phyloP scores from a whole-genome alignment of 2,329 filamentous ascomycete genomes.

The Colletotrichum trifolii region DNA sequence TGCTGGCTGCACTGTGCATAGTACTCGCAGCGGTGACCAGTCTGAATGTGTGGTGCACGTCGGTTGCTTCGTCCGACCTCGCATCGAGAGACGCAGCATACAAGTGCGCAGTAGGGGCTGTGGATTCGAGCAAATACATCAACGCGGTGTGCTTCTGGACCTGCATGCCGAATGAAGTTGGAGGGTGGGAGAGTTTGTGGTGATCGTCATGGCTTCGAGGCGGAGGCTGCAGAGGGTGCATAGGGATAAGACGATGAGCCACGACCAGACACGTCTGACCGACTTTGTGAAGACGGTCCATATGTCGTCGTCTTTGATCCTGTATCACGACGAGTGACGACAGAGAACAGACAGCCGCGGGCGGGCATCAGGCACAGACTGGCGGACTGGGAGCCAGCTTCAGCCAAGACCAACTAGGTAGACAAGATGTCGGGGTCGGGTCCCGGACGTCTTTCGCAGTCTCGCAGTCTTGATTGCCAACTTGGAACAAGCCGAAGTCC shows the following conservation, averaged over 20 bases:
- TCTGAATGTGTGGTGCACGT: background rate
- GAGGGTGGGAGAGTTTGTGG: slow-evolving; percentile 18
- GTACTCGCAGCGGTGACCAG: background rate
- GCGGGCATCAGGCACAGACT: background rate
- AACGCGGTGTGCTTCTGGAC: slow-evolving; percentile 6
- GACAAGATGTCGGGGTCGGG: slow-evolving; percentile 20
- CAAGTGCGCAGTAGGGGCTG: background rate
- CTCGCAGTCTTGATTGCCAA: slow-evolving; percentile 5
- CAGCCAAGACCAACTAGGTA: slow-evolving; percentile 34
- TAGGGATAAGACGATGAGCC: slow-evolving; percentile 2
- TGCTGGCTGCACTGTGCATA: slow-evolving; percentile 3
- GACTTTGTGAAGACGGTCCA: too few species aligned
- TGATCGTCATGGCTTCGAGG: slow-evolving; percentile 20
- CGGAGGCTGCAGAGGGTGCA: slow-evolving; percentile 2
- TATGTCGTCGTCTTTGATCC: too few species aligned
- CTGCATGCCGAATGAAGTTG: slow-evolving; percentile 10
- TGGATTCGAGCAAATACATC: background rate
- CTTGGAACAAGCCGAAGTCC: slow-evolving; percentile 12
- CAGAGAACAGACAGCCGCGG: slow-evolving; percentile 14
- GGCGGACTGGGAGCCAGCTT: slow-evolving; percentile 13
- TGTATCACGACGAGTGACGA: background rate
- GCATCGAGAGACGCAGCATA: slow-evolving; percentile 16
- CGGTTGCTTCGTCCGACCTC: slow-evolving; percentile 23
- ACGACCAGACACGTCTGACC: background rate
- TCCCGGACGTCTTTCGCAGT: slow-evolving; percentile 17